These are phyloP conservation scores for Podila clonocystis DNA, from an alignment of 192 early-diverging fungal species.

Conservation along the genomic window DNA sequence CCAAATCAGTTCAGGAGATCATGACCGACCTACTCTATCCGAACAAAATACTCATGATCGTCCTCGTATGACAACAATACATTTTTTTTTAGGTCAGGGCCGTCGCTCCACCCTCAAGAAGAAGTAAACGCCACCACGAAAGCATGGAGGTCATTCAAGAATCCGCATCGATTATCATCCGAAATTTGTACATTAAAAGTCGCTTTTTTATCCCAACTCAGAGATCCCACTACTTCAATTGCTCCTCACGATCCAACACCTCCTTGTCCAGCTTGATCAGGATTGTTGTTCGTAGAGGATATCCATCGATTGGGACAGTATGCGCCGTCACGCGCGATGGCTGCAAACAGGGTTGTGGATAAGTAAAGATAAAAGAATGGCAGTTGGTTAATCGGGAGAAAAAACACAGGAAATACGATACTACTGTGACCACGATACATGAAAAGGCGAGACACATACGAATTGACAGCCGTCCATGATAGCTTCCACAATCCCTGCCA, in stretches of 20 bases:
- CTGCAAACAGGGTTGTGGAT: constrained; percentile 49
- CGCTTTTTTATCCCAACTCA: background rate
- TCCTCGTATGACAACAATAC: background rate
- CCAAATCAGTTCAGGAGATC: background rate
- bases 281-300: constrained; percentile 91
- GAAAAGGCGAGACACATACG: constrained; percentile 59
- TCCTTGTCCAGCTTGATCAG: constrained; percentile 95
- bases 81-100: constrained; percentile 54
- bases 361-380: background rate
- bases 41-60: background rate
- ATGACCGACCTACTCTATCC: too few species aligned
- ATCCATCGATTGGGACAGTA: constrained; percentile 86
- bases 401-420: too few species aligned
- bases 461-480: constrained; percentile 92
- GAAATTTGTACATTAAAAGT: background rate
- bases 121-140: constrained; percentile 38
- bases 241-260: constrained; percentile 80
- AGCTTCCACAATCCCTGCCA: constrained; percentile 97
- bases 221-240: constrained; percentile 57
- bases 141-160: background rate
- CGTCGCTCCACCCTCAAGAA: constrained; percentile 66
- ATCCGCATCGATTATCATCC: background rate
- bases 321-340: constrained; percentile 92
- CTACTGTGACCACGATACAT: background rate
- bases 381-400: background rate